Conservation (phyloP, 441 rosid genomes). For the Raphanus hybrid region DNA sequence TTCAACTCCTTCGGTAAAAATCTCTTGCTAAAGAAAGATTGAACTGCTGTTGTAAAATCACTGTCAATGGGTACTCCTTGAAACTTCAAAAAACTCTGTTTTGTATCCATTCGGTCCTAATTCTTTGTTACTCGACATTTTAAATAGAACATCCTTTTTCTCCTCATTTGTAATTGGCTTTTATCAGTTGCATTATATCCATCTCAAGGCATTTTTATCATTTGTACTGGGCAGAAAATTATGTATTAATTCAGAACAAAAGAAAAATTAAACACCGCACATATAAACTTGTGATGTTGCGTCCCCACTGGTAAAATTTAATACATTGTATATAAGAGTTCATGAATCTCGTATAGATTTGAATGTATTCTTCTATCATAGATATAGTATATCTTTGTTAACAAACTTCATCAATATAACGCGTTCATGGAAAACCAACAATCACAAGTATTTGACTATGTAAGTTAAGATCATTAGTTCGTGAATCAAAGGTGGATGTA, state of each 20-base stretch:
- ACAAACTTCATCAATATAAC: not conserved
- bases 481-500: not conserved
- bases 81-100: no score
- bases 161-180: no score
- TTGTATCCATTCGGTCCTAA: no score
- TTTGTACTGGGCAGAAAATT: not conserved
- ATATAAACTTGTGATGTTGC: not conserved
- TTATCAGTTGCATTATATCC: no score
- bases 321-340: no score
- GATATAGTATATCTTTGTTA: not conserved
- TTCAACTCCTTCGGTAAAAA: no score
- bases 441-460: not conserved
- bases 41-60: no score
- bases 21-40: no score
- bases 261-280: not conserved
- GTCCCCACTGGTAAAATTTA: not conserved
- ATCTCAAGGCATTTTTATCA: no score
- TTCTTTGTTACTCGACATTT: no score
- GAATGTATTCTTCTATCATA: not conserved
- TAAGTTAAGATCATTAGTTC: not conserved
- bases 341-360: not conserved
- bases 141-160: no score
- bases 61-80: no score
- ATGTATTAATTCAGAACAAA: not conserved
- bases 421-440: not conserved